Evolutionary conservation across 441 rosid genomes (phyloP).

Genomic region (Eruca vesicaria): DNA sequence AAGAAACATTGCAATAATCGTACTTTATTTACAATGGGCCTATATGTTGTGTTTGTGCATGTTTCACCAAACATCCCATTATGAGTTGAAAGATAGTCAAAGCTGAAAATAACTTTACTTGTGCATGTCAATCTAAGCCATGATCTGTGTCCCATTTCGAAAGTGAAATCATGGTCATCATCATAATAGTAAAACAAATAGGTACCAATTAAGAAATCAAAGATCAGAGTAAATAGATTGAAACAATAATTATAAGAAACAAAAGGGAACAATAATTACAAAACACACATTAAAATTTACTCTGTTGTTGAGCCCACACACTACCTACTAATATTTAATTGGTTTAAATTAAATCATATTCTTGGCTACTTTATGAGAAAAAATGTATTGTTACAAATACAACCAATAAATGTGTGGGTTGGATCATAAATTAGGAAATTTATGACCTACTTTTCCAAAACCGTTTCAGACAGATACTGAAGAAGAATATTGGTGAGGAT

Average conservation of each 20-base stretch:
- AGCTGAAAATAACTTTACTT: conserved; percentile 27
- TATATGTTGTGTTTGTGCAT: conserved; percentile 34
- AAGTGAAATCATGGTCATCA: conserved; percentile 28
- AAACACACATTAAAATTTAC: conserved; percentile 15
- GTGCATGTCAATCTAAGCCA: conserved; percentile 24
- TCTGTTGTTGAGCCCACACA: conserved; percentile 27
- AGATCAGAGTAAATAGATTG: background rate
- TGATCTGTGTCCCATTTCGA: conserved; percentile 29
- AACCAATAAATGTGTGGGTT: conserved; percentile 36
- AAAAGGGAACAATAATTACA: background rate
- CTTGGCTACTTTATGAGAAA: conserved; percentile 14
- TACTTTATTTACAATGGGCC: conserved; percentile 18
- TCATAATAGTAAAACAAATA: conserved; percentile 20
- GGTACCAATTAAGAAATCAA: background rate
- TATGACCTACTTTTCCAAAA: conserved; percentile 24
- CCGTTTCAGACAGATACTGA: conserved; percentile 19
- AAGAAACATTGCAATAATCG: conserved; percentile 28
- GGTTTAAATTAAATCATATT: background rate
- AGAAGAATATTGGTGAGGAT: conserved; percentile 4
- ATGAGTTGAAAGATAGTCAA: conserved; percentile 18
- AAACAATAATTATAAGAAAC: background rate
- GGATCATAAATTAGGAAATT: conserved; percentile 33
- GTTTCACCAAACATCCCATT: conserved; percentile 38
- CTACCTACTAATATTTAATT: conserved; percentile 29
- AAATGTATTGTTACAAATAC: conserved; percentile 12